Percentiles rank a stretch among this genome's conserved stretches.
Conservation (phyloP, 2,329 filamentous ascomycete genomes). For the Aaosphaeria arxii region DNA sequence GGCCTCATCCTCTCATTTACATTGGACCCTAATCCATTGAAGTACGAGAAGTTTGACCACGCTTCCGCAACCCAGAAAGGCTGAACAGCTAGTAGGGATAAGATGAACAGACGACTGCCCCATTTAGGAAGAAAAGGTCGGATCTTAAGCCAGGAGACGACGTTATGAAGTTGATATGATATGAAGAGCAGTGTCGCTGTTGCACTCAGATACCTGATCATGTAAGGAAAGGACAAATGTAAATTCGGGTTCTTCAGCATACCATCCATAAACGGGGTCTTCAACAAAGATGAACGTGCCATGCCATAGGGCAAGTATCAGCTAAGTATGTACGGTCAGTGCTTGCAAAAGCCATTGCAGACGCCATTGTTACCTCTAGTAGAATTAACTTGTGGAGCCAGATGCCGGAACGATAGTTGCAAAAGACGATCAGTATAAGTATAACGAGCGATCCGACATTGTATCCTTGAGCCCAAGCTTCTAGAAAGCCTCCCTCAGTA, state of each 20-base stretch:
- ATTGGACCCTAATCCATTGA: slow-evolving; percentile 28
- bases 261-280: slow-evolving; percentile 31
- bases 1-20: slow-evolving; percentile 27
- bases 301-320: slow-evolving; percentile 35
- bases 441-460: slow-evolving; percentile 33
- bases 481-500: slow-evolving; percentile 26
- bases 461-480: slow-evolving; percentile 37
- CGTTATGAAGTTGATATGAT: slow-evolving; percentile 34
- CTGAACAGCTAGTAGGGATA: slow-evolving; percentile 27
- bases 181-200: slow-evolving; percentile 34
- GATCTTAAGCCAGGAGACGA: slow-evolving; percentile 36
- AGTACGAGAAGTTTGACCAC: slow-evolving; percentile 36
- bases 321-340: slow-evolving; percentile 9
- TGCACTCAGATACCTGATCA: slow-evolving; percentile 22
- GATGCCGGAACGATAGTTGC: slow-evolving; percentile 33
- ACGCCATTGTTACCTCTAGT: slow-evolving; percentile 19
- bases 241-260: neutral
- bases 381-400: slow-evolving; percentile 35
- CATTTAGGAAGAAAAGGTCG: slow-evolving; percentile 30
- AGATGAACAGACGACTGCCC: slow-evolving; percentile 33
- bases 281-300: slow-evolving; percentile 33
- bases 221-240: neutral
- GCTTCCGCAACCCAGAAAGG: slow-evolving; percentile 35
- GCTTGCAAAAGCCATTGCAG: neutral
- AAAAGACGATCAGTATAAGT: slow-evolving; percentile 34